Percentiles rank a stretch among this genome's conserved stretches.
phyloP scores from a whole-genome alignment of 176 grass and related monocot genomes.

The Luzula sylvatica region DNA sequence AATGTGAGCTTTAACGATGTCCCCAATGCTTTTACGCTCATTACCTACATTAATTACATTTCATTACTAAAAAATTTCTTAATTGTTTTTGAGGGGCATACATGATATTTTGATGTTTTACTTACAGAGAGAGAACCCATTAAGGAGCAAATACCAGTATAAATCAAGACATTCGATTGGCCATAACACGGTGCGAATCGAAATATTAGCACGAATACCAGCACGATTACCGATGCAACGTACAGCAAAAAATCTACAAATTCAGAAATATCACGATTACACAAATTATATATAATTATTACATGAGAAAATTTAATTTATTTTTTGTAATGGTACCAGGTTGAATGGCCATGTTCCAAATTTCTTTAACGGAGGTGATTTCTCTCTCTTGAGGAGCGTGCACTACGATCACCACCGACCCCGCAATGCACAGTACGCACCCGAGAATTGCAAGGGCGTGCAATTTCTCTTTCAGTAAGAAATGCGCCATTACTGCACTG shows the following conservation, averaged over 20 bases:
- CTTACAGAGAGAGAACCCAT: conserved; percentile 99
- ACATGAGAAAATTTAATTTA: background rate
- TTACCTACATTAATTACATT: conserved; percentile 50
- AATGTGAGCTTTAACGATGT: conserved; percentile 91
- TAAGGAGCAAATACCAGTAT: conserved; percentile 90
- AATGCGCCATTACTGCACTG: conserved; percentile 92
- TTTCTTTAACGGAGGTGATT: conserved; percentile 80
- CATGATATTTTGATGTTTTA: background rate
- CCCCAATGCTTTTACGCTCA: conserved; percentile 98
- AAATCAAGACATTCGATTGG: conserved; percentile 85
- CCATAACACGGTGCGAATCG: conserved; percentile 84
- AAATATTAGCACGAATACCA: conserved; percentile 84
- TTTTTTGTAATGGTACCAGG: conserved; percentile 27
- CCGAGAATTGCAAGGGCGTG: conserved; percentile 73
- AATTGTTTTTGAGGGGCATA: background rate
- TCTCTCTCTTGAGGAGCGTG: conserved; percentile 80
- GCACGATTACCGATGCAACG: conserved; percentile 67
- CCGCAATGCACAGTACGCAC: conserved; percentile 81
- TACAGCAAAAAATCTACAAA: conserved; percentile 88
- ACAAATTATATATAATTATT: background rate
- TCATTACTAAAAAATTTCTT: background rate
- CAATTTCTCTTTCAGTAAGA: conserved; percentile 82
- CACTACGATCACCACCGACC: conserved; percentile 81
- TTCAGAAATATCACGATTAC: conserved; percentile 1
- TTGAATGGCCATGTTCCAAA: conserved; percentile 93